Percentiles rank a stretch among this genome's conserved stretches.
These are phyloP conservation scores for Nemania sp. DNA, from an alignment of 2,329 filamentous ascomycete genomes.

Conservation along the genomic window DNA sequence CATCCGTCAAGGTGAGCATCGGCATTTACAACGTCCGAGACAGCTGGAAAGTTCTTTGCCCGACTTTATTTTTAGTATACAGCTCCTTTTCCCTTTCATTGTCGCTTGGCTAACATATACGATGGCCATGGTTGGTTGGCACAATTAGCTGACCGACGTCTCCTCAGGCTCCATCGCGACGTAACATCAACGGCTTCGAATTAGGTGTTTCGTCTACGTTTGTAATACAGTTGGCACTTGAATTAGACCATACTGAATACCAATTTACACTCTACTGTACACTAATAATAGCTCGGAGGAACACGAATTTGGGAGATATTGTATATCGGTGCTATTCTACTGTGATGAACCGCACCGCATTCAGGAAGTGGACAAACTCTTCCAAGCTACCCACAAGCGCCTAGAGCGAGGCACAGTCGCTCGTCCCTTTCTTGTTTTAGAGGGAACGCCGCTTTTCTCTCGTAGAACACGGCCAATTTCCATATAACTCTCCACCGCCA, in stretches of 20 bases:
- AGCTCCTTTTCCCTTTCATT: too few species aligned
- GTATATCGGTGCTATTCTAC: neutral
- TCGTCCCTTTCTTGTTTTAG: slow-evolving; percentile 30
- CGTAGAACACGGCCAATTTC: slow-evolving; percentile 69
- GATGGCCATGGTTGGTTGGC: too few species aligned
- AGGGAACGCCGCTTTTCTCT: slow-evolving; percentile 36
- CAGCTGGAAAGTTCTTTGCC: neutral
- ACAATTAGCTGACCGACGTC: too few species aligned
- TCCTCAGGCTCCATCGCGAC: too few species aligned
- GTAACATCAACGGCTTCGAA: too few species aligned
- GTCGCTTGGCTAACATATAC: too few species aligned
- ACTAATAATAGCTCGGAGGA: too few species aligned
- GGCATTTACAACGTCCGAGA: neutral
- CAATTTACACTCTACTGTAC: too few species aligned
- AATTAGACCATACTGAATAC: too few species aligned
- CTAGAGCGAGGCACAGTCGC: slow-evolving; percentile 38
- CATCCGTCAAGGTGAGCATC: neutral
- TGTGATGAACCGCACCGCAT: neutral
- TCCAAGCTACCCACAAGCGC: slow-evolving; percentile 41
- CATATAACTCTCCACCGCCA: slow-evolving; percentile 76
- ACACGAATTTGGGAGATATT: neutral
- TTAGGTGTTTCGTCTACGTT: neutral
- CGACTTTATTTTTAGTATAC: neutral
- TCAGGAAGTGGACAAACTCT: slow-evolving; percentile 30
- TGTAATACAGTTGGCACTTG: too few species aligned